phyloP scores from a whole-genome alignment of 1,284 basidiomycete genomes.

The Pseudozyma thailandica region DNA sequence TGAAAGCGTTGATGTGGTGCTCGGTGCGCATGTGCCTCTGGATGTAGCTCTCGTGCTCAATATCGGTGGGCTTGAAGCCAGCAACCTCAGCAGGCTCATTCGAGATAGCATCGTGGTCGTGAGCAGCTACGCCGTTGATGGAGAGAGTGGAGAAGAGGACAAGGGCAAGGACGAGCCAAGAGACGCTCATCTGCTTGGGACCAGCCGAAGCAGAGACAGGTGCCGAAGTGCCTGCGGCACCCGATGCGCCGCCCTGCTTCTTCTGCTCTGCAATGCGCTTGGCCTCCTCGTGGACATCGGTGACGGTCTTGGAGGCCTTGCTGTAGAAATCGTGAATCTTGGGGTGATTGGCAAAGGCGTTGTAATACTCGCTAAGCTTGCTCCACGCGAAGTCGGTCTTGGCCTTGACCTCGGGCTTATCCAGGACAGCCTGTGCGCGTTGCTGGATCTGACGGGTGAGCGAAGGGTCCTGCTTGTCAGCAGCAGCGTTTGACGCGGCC shows the following conservation, averaged over 20 bases:
- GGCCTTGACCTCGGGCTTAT: constrained; percentile 57
- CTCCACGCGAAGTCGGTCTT: constrained; percentile 56
- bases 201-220: constrained; percentile 15
- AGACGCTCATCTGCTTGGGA: constrained; percentile 44
- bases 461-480: constrained; percentile 40
- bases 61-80: constrained; percentile 43
- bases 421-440: constrained; percentile 46
- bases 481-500: constrained; percentile 5
- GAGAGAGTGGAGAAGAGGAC: constrained; percentile 45
- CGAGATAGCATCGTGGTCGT: constrained; percentile 36
- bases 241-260: constrained; percentile 48
- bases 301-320: constrained; percentile 79
- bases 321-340: constrained; percentile 77
- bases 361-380: constrained; percentile 62
- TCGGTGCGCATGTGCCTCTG: constrained; percentile 67
- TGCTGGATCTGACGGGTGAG: constrained; percentile 49
- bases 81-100: constrained; percentile 48
- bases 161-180: constrained; percentile 43
- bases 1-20: constrained; percentile 68
- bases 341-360: constrained; percentile 55
- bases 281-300: constrained; percentile 88
- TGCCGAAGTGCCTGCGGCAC: constrained; percentile 42
- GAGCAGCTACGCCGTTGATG: constrained; percentile 34
- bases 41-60: constrained; percentile 62
- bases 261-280: constrained; percentile 77